These are phyloP conservation scores for Dipteronia sinensis DNA, from an alignment of 345 rosid species.

Conservation along the genomic window DNA sequence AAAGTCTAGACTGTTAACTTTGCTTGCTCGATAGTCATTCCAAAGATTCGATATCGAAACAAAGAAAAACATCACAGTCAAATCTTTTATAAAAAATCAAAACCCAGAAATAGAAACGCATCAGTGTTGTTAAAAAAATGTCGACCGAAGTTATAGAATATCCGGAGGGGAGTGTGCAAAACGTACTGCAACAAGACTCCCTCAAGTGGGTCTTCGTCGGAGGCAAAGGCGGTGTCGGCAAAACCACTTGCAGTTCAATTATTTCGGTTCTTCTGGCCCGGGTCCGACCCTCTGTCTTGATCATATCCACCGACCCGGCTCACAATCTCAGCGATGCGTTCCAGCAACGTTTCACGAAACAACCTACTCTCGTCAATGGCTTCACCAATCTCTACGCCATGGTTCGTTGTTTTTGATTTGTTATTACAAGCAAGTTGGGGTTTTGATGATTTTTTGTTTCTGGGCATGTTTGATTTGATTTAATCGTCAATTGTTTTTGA, in stretches of 20 bases:
- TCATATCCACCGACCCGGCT: conserved; percentile 99
- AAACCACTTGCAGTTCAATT: conserved; percentile 96
- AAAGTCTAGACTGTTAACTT: neutral
- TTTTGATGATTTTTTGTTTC: neutral
- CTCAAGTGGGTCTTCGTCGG: conserved; percentile 99
- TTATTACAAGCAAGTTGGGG: neutral
- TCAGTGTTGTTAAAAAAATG: conserved; percentile 16
- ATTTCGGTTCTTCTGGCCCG: conserved; percentile 73
- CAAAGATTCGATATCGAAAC: neutral
- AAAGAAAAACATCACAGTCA: neutral
- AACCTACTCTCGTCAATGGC: conserved; percentile 86
- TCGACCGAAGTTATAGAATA: conserved; percentile 35
- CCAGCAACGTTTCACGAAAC: conserved; percentile 91
- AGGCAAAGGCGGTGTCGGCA: conserved; percentile 98
- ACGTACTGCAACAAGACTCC: conserved; percentile 80
- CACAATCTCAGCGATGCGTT: conserved; percentile 99
- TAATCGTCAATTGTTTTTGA: neutral
- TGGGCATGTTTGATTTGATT: neutral
- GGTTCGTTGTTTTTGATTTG: conserved; percentile 43
- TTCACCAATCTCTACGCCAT: conserved; percentile 93
- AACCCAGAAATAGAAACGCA: neutral
- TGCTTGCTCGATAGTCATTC: neutral
- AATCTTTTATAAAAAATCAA: neutral
- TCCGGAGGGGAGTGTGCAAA: conserved; percentile 71
- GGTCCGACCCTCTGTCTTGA: conserved; percentile 90